phyloP scores from a whole-genome alignment of 2,329 filamentous ascomycete species.

The Epicoccum nigrum region DNA sequence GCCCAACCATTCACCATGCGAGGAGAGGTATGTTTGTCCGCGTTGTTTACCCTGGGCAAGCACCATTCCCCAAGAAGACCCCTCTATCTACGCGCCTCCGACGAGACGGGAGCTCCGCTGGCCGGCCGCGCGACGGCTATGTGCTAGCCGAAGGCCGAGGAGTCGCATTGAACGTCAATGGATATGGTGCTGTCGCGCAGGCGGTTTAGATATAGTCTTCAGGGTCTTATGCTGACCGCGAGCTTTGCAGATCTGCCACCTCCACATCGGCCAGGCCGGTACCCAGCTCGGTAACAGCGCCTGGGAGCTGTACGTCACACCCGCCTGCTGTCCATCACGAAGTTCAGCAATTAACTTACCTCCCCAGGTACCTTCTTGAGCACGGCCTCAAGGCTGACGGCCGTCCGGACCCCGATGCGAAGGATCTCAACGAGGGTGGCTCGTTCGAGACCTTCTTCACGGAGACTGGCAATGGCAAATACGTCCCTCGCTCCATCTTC shows the following conservation, averaged over 20 bases:
- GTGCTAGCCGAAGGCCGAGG: conserved; percentile 7
- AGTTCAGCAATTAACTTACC: conserved; percentile 26
- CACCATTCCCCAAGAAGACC: conserved; percentile 24
- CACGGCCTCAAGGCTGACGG: conserved; percentile 72
- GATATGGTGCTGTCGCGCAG: neutral
- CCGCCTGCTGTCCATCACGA: conserved; percentile 11
- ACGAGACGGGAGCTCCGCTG: conserved; percentile 12
- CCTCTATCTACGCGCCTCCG: conserved; percentile 16
- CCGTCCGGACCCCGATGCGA: conserved; percentile 65
- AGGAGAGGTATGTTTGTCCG: conserved; percentile 46
- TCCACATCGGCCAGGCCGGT: conserved; percentile 75
- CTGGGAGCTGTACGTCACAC: conserved; percentile 71
- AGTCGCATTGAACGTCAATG: conserved; percentile 7
- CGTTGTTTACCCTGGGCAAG: conserved; percentile 31
- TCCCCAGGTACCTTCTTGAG: conserved; percentile 71
- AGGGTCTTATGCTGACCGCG: conserved; percentile 21
- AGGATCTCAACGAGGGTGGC: conserved; percentile 65
- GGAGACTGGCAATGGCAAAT: conserved; percentile 73
- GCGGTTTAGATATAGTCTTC: neutral
- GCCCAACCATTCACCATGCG: conserved; percentile 44
- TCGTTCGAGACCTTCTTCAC: conserved; percentile 77
- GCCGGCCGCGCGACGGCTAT: conserved; percentile 4
- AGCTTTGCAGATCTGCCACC: conserved; percentile 63
- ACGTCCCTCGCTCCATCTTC: conserved; percentile 74
- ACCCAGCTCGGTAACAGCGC: conserved; percentile 76